Percentiles rank a stretch among this genome's conserved stretches.
These are phyloP conservation scores for Corchorus capsularis DNA, from an alignment of 345 rosid species.

Conservation along the genomic window DNA sequence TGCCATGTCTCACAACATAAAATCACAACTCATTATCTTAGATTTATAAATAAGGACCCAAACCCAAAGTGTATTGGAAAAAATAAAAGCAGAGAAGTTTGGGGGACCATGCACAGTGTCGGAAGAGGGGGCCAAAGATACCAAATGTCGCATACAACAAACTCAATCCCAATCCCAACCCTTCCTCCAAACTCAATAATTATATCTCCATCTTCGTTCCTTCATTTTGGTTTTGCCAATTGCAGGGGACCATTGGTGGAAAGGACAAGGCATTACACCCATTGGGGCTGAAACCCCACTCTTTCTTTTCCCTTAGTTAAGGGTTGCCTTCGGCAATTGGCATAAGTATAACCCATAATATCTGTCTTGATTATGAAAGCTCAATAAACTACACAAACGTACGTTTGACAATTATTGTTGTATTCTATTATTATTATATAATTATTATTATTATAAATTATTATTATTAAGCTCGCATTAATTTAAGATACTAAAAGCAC, in stretches of 20 bases:
- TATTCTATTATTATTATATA: slow-evolving; percentile 1
- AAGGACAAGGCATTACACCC: slow-evolving; percentile 40
- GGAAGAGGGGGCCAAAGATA: not conserved
- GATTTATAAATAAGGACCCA: not conserved
- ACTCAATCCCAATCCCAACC: not conserved
- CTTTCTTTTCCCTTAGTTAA: slow-evolving; percentile 2
- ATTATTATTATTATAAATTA: too few relatives aligned
- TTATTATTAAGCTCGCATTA: not conserved
- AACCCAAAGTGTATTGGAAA: not conserved
- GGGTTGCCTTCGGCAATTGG: slow-evolving; percentile 19
- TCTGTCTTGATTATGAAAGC: slow-evolving; percentile 16
- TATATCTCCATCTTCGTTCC: slow-evolving; percentile 21
- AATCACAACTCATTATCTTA: slow-evolving; percentile 6
- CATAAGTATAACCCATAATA: slow-evolving; percentile 10
- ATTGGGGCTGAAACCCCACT: slow-evolving; percentile 20
- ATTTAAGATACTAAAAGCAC: not conserved
- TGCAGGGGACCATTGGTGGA: slow-evolving; percentile 41
- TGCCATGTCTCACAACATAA: not conserved
- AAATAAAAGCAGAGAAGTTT: not conserved
- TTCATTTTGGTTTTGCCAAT: slow-evolving; percentile 11
- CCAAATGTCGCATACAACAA: not conserved
- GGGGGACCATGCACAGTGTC: slow-evolving; percentile 15
- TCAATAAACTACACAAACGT: not conserved
- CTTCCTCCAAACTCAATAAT: slow-evolving; percentile 18
- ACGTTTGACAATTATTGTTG: not conserved